These are phyloP conservation scores for Hyphodiscus sp. DNA, from an alignment of 2,329 filamentous ascomycete species.

Conservation along the genomic window DNA sequence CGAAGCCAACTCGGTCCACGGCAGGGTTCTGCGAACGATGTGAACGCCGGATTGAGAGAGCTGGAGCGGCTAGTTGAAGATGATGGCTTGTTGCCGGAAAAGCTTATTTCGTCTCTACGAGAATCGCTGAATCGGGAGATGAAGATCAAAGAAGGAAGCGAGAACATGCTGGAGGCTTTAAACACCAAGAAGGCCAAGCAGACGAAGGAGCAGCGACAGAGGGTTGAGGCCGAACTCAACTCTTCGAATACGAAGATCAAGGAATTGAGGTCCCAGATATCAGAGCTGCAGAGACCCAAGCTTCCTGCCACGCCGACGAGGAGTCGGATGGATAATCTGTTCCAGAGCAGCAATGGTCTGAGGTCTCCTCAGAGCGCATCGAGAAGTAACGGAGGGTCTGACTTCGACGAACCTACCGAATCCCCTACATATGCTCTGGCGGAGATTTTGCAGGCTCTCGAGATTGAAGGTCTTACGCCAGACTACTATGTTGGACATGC, in stretches of 20 bases:
- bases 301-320: constrained; percentile 41
- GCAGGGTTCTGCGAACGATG: constrained; percentile 52
- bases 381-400: constrained; percentile 50
- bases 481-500: constrained; percentile 94
- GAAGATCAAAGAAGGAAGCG: constrained; percentile 96
- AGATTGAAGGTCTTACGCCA: constrained; percentile 77
- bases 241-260: constrained; percentile 72
- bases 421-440: constrained; percentile 88
- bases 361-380: constrained; percentile 53
- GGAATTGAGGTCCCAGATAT: constrained; percentile 53
- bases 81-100: constrained; percentile 55
- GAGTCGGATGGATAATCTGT: constrained; percentile 41
- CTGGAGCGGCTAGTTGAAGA: constrained; percentile 59
- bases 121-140: constrained; percentile 90
- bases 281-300: constrained; percentile 49
- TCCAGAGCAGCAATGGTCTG: constrained; percentile 39
- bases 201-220: constrained; percentile 73
- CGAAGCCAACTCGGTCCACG: constrained; percentile 65
- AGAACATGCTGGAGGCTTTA: constrained; percentile 94
- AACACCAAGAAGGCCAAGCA: constrained; percentile 95
- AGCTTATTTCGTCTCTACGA: constrained; percentile 67
- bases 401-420: constrained; percentile 64
- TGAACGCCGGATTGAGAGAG: constrained; percentile 41
- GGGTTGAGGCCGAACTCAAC: constrained; percentile 82
- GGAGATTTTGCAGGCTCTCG: constrained; percentile 84